A percentile compares a stretch with the other conserved stretches of the same genome.
phyloP scores from a whole-genome alignment of 2,329 filamentous ascomycete genomes.

The Botrytis tulipae region DNA sequence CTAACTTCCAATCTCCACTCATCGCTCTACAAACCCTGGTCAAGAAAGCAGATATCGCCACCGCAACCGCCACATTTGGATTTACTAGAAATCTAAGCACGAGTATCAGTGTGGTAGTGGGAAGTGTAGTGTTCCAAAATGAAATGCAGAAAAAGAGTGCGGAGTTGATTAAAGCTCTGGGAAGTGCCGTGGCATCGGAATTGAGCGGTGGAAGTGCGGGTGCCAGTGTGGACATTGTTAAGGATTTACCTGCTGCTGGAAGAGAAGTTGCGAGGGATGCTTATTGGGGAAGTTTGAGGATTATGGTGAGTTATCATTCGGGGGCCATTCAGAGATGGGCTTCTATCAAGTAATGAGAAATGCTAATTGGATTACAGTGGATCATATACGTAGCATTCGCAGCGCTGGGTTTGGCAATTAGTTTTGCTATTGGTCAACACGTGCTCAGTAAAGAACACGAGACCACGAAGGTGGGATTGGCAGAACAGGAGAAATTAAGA shows the following conservation, averaged over 20 bases:
- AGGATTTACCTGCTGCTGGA: slow-evolving; percentile 27
- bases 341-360: background rate
- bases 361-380: slow-evolving; percentile 27
- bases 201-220: slow-evolving; percentile 36
- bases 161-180: slow-evolving; percentile 28
- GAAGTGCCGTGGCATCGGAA: slow-evolving; percentile 27
- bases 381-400: slow-evolving; percentile 37
- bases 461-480: slow-evolving; percentile 50
- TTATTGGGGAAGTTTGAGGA: slow-evolving; percentile 31
- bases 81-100: slow-evolving; percentile 49
- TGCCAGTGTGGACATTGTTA: slow-evolving; percentile 33
- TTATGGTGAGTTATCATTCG: slow-evolving; percentile 26
- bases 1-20: slow-evolving; percentile 67
- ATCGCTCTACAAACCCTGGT: slow-evolving; percentile 66
- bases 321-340: too few relatives aligned
- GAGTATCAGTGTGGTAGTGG: slow-evolving; percentile 49
- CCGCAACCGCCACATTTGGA: slow-evolving; percentile 62
- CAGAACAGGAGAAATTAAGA: slow-evolving; percentile 31
- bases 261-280: slow-evolving; percentile 31
- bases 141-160: slow-evolving; percentile 39
- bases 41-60: slow-evolving; percentile 62
- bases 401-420: slow-evolving; percentile 41
- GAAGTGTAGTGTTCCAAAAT: slow-evolving; percentile 52
- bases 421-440: slow-evolving; percentile 45
- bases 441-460: slow-evolving; percentile 49